These are phyloP conservation scores for Tuber melanosporum DNA, from an alignment of 495 filamentous ascomycete species.

Conservation along the genomic window DNA sequence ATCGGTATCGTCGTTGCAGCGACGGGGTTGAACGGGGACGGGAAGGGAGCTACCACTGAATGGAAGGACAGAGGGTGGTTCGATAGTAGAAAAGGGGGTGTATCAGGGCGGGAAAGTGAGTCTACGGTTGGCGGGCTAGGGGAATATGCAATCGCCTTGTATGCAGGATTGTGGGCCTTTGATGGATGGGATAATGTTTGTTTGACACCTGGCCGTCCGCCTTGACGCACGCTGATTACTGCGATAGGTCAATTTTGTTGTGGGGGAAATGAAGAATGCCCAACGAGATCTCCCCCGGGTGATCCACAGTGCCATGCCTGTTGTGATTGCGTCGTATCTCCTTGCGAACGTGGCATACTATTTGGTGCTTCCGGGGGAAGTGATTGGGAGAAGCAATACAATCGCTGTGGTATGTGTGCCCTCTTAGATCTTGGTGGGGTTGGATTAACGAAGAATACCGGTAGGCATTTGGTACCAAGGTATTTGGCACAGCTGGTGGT, in stretches of 20 bases:
- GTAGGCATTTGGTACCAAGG: conserved; percentile 66
- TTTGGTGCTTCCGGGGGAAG: conserved; percentile 75
- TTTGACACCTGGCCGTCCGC: conserved; percentile 23
- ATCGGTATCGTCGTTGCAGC: conserved; percentile 83
- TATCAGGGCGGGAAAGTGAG: conserved; percentile 9
- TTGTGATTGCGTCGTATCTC: conserved; percentile 85
- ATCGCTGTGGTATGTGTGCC: conserved; percentile 64
- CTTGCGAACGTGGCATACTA: conserved; percentile 90
- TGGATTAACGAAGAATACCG: background rate
- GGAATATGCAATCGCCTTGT: conserved; percentile 61
- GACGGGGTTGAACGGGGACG: conserved; percentile 72
- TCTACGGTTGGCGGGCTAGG: conserved; percentile 29
- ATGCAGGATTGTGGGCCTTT: conserved; percentile 95
- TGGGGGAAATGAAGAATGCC: conserved; percentile 90
- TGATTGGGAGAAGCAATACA: conserved; percentile 80
- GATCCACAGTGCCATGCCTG: conserved; percentile 93
- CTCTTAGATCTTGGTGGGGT: background rate
- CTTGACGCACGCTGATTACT: conserved; percentile 16
- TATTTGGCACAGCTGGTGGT: conserved; percentile 77
- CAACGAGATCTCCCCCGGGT: conserved; percentile 84
- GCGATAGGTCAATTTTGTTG: conserved; percentile 84
- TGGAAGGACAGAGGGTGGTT: conserved; percentile 91
- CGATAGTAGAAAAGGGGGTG: conserved; percentile 48
- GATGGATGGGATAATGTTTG: conserved; percentile 98
- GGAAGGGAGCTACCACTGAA: conserved; percentile 63